These are phyloP conservation scores for Protomyces macrosporus DNA, from an alignment of 1,139 yeast species.

Conservation along the genomic window DNA sequence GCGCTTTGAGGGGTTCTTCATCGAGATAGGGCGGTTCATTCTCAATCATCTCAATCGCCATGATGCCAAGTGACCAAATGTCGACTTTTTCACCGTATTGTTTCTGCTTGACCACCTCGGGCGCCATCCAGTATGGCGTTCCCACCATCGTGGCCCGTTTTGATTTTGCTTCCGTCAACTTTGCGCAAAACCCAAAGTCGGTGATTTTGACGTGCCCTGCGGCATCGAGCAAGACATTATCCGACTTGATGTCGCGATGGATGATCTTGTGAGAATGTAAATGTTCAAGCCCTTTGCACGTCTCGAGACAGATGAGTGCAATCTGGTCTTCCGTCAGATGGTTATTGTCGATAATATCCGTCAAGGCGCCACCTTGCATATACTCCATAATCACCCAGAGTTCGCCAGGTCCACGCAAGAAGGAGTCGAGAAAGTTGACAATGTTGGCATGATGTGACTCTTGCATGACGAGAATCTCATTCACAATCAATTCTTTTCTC, in stretches of 20 bases:
- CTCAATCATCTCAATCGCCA: slow-evolving; percentile 98
- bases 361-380: slow-evolving; percentile 85
- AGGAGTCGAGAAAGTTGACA: slow-evolving; percentile 86
- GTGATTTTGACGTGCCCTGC: slow-evolving; percentile 90
- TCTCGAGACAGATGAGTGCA: slow-evolving; percentile 83
- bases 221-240: slow-evolving; percentile 81
- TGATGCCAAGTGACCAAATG: slow-evolving; percentile 95
- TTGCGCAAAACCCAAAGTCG: slow-evolving; percentile 97
- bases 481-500: slow-evolving; percentile 86
- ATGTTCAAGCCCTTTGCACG: slow-evolving; percentile 85
- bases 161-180: slow-evolving; percentile 82
- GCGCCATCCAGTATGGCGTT: slow-evolving; percentile 99
- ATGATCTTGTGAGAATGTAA: slow-evolving; percentile 86
- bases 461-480: slow-evolving; percentile 90
- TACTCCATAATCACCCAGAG: slow-evolving; percentile 94
- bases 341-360: slow-evolving; percentile 84
- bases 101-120: slow-evolving; percentile 93
- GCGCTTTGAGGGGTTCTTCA: slow-evolving; percentile 87
- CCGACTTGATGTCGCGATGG: slow-evolving; percentile 94
- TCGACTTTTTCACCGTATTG: slow-evolving; percentile 79
- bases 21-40: slow-evolving; percentile 97
- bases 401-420: slow-evolving; percentile 53
- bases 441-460: slow-evolving; percentile 85
- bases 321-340: slow-evolving; percentile 82
- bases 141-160: slow-evolving; percentile 99